Percentiles rank a stretch among this genome's conserved stretches.
Conservation (phyloP, 768 basidiomycete species). For the Ramaria sp. region DNA sequence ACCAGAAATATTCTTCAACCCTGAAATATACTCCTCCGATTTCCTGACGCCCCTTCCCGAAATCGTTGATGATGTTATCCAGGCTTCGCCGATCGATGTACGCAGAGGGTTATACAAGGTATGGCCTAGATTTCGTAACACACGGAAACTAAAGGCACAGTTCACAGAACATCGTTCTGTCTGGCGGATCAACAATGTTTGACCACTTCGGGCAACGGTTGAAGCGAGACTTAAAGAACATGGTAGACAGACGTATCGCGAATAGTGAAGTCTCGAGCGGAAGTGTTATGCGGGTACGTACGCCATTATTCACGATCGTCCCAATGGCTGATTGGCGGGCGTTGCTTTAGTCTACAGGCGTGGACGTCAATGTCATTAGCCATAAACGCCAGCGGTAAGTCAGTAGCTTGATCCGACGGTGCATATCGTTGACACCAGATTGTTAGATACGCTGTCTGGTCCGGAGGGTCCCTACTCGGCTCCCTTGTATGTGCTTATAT, state of each 20-base stretch:
- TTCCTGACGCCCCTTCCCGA: slow-evolving; percentile 94
- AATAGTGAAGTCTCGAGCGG: slow-evolving; percentile 66
- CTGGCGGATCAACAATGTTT: slow-evolving; percentile 98
- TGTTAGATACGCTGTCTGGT: slow-evolving; percentile 91
- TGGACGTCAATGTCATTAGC: slow-evolving; percentile 96
- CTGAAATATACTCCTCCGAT: slow-evolving; percentile 95
- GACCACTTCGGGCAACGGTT: slow-evolving; percentile 96
- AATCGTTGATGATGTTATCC: slow-evolving; percentile 93
- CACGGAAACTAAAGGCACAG: not conserved
- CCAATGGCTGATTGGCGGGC: not conserved
- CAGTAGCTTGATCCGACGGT: slow-evolving; percentile 5
- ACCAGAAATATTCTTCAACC: slow-evolving; percentile 99
- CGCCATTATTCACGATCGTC: not conserved
- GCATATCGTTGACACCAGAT: not conserved
- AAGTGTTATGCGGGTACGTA: slow-evolving; percentile 57
- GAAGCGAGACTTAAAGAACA: slow-evolving; percentile 88
- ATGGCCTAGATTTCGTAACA: slow-evolving; percentile 4
- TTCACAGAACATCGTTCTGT: slow-evolving; percentile 88
- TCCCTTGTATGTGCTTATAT: slow-evolving; percentile 54
- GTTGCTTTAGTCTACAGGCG: slow-evolving; percentile 72
- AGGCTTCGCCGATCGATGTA: slow-evolving; percentile 93
- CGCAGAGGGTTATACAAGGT: slow-evolving; percentile 95
- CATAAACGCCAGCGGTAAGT: slow-evolving; percentile 90
- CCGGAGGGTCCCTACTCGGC: slow-evolving; percentile 89
- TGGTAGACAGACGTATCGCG: slow-evolving; percentile 86